Base-by-base conservation (phyloP, 305 asterid genomes). In the Solanum aculeatissimum region DNA sequence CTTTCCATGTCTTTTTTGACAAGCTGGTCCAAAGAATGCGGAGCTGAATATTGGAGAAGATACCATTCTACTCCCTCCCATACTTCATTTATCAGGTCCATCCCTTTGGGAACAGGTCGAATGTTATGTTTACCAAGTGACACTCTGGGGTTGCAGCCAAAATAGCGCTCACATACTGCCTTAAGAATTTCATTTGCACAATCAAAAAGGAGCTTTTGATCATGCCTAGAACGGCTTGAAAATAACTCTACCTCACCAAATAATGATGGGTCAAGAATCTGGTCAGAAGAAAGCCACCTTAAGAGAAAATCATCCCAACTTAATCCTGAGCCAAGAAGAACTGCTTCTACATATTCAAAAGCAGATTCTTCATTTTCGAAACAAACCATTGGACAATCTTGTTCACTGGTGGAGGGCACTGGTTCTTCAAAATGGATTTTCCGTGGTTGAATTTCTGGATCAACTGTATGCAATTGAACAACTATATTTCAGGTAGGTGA, bases 271-370 rank as follows among this genome's bases (percentile, higher is more conserved):
- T 94, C 99, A 3, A 97, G 98, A 86, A 97, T 89, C 82, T 93
- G 92, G 23, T 85, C 83, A 35, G 86, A 85, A 18, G 95, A 92
- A 87, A 95, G 89, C 99, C 99, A 97, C 86, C 97, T 90, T 21
- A 82, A 19, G n/a, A 91, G 90, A 87, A 91, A 95, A 35, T 97
- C 99, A 65, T 94, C 95, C 99, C 98, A 95, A 91, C 91, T 91
- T 88, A 97, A 87, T 60, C 94, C 99, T 3, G 99, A 97, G 80
- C 98, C 98, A 21, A 97, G 93, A 80, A 97, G 87, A 72, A 97
- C 98, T 1, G 99, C 99, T 91, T 97, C 99, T 43, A 97, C 98
- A 35, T 97, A 97, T 83, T 97, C 99, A 80, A 97, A 97, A 35
- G 97, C 94, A 58, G 99, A 93, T 92, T 95, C 99, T 86, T 93